Evolutionary conservation across 768 basidiomycete genomes (phyloP).

Genomic region (Boletus reticulatus): DNA sequence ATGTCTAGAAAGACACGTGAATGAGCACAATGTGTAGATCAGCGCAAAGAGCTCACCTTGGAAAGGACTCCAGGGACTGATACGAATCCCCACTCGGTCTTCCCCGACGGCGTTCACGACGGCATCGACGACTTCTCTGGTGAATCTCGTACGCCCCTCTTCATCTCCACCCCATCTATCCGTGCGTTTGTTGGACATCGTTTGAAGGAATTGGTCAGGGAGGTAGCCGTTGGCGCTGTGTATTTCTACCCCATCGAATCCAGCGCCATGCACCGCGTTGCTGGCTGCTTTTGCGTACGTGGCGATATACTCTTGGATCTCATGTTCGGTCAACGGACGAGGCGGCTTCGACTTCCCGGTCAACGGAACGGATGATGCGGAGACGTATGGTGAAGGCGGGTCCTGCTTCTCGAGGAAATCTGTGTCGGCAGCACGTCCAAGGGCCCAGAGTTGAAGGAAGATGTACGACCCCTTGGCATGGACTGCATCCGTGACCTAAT

Average conservation of each 20-base stretch:
- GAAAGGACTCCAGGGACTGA: neutral
- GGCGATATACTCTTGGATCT: neutral
- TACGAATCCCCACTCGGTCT: neutral
- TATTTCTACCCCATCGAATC: neutral
- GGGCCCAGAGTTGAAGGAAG: too few relatives aligned
- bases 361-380: conserved; percentile 29
- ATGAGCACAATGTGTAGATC: neutral
- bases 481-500: conserved; percentile 6
- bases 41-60: neutral
- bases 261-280: neutral
- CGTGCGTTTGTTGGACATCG: neutral
- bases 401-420: neutral
- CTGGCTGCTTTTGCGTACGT: neutral
- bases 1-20: conserved; percentile 36
- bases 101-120: neutral
- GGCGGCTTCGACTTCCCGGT: neutral
- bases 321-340: neutral
- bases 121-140: neutral
- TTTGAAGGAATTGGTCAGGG: neutral
- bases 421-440: conserved; percentile 47
- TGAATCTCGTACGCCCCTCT: neutral
- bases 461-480: neutral
- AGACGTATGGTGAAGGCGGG: conserved; percentile 34
- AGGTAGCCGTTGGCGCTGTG: neutral
- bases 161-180: neutral